phyloP scores from a whole-genome alignment of 2,329 filamentous ascomycete species.

The Talaromyces sp. region DNA sequence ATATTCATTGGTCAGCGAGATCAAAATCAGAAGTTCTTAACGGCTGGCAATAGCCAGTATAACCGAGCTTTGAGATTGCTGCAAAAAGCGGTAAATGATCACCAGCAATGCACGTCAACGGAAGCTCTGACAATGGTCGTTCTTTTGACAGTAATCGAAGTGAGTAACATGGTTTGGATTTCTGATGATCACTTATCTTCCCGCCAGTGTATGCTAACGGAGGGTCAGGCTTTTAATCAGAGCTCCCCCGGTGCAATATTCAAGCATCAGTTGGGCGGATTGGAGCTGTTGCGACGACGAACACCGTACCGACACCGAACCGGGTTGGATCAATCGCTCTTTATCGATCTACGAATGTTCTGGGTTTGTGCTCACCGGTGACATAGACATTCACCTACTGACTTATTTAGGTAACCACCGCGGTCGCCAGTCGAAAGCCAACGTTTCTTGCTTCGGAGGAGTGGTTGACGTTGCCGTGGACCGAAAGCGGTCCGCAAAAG shows the following conservation, averaged over 20 bases:
- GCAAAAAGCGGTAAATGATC: conserved; percentile 19
- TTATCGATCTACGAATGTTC: conserved; percentile 25
- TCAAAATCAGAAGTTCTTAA: conserved; percentile 18
- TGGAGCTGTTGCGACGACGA: conserved; percentile 20
- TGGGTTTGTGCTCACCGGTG: conserved; percentile 18
- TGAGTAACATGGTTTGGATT: conserved; percentile 1
- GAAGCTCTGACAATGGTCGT: conserved; percentile 23
- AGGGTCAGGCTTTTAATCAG: conserved; percentile 23
- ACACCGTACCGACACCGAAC: conserved; percentile 24
- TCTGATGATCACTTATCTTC: not conserved
- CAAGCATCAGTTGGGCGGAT: conserved; percentile 23
- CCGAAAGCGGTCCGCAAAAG: conserved; percentile 17
- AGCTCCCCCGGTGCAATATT: conserved; percentile 23
- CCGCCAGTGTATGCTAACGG: not conserved
- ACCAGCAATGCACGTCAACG: conserved; percentile 20
- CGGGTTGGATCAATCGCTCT: conserved; percentile 24
- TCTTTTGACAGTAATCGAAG: conserved; percentile 24
- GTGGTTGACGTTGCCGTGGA: conserved; percentile 25
- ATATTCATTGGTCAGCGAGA: conserved; percentile 22
- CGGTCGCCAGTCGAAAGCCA: conserved; percentile 21
- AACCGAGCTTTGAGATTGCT: conserved; percentile 18
- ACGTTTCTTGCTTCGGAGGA: conserved; percentile 23
- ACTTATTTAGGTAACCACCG: conserved; percentile 20
- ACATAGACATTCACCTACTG: not conserved
- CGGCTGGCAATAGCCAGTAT: conserved; percentile 21